Evolutionary conservation across 2,329 filamentous ascomycete genomes (phyloP).

Genomic region (Pseudocercospora crystallina): DNA sequence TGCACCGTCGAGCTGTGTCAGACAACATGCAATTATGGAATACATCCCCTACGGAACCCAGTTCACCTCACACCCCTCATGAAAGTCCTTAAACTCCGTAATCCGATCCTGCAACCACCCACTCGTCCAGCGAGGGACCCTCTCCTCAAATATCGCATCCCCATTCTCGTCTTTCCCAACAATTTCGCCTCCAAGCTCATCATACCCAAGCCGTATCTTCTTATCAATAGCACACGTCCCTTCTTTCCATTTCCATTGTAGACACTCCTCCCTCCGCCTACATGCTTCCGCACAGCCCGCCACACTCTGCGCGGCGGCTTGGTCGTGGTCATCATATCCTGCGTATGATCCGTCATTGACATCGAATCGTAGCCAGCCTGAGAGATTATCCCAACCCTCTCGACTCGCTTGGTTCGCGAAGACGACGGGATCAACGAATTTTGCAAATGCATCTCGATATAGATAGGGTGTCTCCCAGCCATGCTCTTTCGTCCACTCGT

Average conservation of each 20-base stretch:
- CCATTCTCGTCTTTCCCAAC: slow-evolving; percentile 1
- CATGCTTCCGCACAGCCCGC: slow-evolving; percentile 5
- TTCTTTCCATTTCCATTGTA: slow-evolving; percentile 12
- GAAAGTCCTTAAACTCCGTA: background rate
- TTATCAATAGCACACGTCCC: slow-evolving; percentile 9
- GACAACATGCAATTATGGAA: no score
- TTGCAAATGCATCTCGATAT: slow-evolving; percentile 14
- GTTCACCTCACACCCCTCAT: no score
- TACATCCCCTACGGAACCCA: no score
- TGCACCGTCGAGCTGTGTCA: no score
- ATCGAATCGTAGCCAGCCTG: slow-evolving; percentile 12
- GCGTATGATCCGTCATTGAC: background rate
- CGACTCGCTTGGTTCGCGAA: slow-evolving; percentile 2
- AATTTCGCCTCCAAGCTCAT: slow-evolving; percentile 21
- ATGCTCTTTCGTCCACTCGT: slow-evolving; percentile 3
- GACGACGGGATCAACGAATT: slow-evolving; percentile 4
- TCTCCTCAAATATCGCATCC: background rate
- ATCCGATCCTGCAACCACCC: slow-evolving; percentile 23
- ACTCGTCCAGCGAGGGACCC: slow-evolving; percentile 11
- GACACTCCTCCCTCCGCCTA: slow-evolving; percentile 8
- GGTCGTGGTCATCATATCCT: background rate
- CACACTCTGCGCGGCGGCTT: background rate
- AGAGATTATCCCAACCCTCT: slow-evolving; percentile 15
- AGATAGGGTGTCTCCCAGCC: slow-evolving; percentile 9
- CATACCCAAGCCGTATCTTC: slow-evolving; percentile 10